Evolutionary conservation across 257 asterid species (phyloP).

Genomic region (Coffea canephora): DNA sequence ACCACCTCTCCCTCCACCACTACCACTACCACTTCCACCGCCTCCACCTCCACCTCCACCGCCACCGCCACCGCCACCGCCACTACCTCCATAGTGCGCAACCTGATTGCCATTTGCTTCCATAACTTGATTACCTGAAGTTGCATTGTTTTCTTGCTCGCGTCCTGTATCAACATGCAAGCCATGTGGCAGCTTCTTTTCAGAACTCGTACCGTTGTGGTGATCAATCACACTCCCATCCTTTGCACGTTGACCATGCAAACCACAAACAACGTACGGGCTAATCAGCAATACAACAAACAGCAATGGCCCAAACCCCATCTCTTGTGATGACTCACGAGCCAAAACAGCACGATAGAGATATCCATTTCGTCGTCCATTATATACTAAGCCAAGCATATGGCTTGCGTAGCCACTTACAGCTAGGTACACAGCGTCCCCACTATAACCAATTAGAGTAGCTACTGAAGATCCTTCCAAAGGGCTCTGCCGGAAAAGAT

Average conservation of each 20-base stretch:
- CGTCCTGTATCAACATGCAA: not conserved
- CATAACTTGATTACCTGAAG: constrained; percentile 20
- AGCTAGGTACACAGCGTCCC: constrained; percentile 16
- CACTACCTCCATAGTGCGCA: constrained; percentile 6
- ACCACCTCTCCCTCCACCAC: constrained; percentile 12
- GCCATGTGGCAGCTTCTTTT: not conserved
- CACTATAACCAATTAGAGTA: constrained; percentile 16
- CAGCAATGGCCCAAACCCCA: constrained; percentile 30
- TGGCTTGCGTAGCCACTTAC: constrained; percentile 11
- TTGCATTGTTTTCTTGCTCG: constrained; percentile 20
- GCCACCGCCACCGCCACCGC: not conserved
- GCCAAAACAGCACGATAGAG: constrained; percentile 7
- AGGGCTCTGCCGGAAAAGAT: constrained; percentile 13
- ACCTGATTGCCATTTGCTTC: constrained; percentile 10
- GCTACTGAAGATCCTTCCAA: not conserved
- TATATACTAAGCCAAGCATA: constrained; percentile 15
- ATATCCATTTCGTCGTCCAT: not conserved
- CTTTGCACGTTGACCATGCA: constrained; percentile 9
- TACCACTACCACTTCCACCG: not conserved
- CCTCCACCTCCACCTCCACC: not conserved
- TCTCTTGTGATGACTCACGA: constrained; percentile 18
- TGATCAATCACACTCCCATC: constrained; percentile 10
- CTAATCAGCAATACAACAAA: constrained; percentile 29
- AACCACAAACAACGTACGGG: constrained; percentile 32
- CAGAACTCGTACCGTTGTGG: not conserved